Base-by-base conservation (phyloP, 2,329 filamentous ascomycete species). In the Fusarium neocosmosporiellum region DNA sequence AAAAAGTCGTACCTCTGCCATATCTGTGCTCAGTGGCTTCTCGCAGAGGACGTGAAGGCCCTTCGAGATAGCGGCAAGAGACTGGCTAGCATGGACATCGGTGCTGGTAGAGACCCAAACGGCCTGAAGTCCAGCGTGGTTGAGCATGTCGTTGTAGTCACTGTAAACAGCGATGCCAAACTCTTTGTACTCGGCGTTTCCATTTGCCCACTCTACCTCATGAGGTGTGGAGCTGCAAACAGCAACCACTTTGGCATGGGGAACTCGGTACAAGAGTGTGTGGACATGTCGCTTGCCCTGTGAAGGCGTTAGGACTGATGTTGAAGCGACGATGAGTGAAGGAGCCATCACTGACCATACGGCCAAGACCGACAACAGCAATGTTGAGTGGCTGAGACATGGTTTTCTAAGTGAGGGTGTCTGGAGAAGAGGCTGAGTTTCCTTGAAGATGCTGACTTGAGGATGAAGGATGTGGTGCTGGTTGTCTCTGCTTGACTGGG, bases 1-100 rank as follows among this genome's bases (percentile, higher is more conserved):
- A 1, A n/a, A 5, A 3, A 4, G 0, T 29, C 85, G 70, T 82
- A 90, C 89, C 57, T 90, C 83, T 64, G 89, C 88, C 22, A 90
- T 72, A 0, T 70, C 41, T 7, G 72, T 74, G 8, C 72, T 75
- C 34, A 75, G 37, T 2, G 73, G 73, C 55, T 75, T 75, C 64
- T 75, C 73, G 4, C 73, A 75, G 6, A 75, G 59, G 2, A 75
- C 67, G 1, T 75, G 73, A 4, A 73, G 62, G 7, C 62, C 63
- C 8, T 73, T 69, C 0, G 33, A 53, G 4, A 75, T 71, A 0
- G 70, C 73, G 11, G 57, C 34, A 1, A 74, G 37, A 0, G 73
- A 69, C 36, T 74, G 70, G 1, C 63, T 70, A 2, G 73, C 68
- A 11, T 75, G 72, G 0, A 70, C 67, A 11, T 72, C 67, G 0